A percentile compares a stretch with the other conserved stretches of the same genome.
phyloP scores from a whole-genome alignment of 2,329 filamentous ascomycete species.

The Paracamarosporium sp. region DNA sequence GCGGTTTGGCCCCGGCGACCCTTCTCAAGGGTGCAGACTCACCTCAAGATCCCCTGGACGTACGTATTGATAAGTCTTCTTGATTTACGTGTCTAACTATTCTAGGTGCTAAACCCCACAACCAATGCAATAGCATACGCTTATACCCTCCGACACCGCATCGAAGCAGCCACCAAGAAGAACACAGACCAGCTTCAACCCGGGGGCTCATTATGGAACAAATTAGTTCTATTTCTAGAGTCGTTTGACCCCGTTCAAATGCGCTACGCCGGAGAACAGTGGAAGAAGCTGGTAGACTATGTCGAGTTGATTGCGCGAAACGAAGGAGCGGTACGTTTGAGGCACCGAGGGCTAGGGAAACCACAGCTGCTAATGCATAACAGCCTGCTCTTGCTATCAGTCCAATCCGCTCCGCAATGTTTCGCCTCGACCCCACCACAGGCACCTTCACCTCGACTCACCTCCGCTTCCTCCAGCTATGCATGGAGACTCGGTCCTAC shows the following conservation, averaged over 20 bases:
- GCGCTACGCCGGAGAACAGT: slow-evolving; percentile 59
- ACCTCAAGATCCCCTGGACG: slow-evolving; percentile 49
- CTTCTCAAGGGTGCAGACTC: slow-evolving; percentile 47
- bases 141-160: slow-evolving; percentile 59
- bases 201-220: slow-evolving; percentile 57
- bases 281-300: slow-evolving; percentile 53
- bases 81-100: background rate
- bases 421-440: slow-evolving; percentile 70
- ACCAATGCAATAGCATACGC: slow-evolving; percentile 67
- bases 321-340: slow-evolving; percentile 37
- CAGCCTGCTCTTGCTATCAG: slow-evolving; percentile 46
- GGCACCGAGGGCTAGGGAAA: slow-evolving; percentile 4
- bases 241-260: slow-evolving; percentile 62
- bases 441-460: slow-evolving; percentile 72
- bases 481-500: slow-evolving; percentile 61
- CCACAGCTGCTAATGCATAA: slow-evolving; percentile 9
- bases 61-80: slow-evolving; percentile 15
- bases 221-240: slow-evolving; percentile 55
- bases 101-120: slow-evolving; percentile 60
- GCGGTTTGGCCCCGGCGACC: slow-evolving; percentile 36
- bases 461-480: slow-evolving; percentile 63
- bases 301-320: slow-evolving; percentile 41
- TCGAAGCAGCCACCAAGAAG: slow-evolving; percentile 46
- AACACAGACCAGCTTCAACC: slow-evolving; percentile 51
- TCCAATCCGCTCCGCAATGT: slow-evolving; percentile 60